A percentile compares a stretch with the other conserved stretches of the same genome.
phyloP scores from a whole-genome alignment of 1,139 yeast species.

The Pichia sp. region DNA sequence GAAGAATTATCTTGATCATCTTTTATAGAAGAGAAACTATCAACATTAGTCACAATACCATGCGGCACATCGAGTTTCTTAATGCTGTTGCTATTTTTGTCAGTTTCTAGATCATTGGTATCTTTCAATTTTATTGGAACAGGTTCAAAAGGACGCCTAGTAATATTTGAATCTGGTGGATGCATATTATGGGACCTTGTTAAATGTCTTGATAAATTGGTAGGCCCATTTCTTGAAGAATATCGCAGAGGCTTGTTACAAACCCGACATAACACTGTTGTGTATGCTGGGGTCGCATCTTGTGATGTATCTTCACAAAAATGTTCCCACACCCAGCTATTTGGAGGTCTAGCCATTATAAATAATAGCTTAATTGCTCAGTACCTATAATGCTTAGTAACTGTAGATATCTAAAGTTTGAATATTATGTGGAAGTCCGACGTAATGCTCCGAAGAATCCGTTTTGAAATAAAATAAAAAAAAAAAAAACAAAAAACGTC shows the following conservation, averaged over 20 bases:
- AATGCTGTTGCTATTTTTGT: not conserved
- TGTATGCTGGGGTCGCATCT: slow-evolving; percentile 3
- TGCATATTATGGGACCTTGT: slow-evolving; percentile 23
- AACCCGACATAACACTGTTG: slow-evolving; percentile 19
- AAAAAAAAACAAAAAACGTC: too few relatives aligned
- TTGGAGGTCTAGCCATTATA: slow-evolving; percentile 29
- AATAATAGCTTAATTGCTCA: not conserved
- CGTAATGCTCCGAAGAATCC: too few relatives aligned
- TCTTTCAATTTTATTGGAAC: not conserved
- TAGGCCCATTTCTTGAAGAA: slow-evolving; percentile 30
- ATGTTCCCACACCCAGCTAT: slow-evolving; percentile 31
- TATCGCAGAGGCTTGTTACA: slow-evolving; percentile 26
- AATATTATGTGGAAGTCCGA: too few relatives aligned
- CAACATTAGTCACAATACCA: too few relatives aligned
- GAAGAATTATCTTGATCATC: too few relatives aligned
- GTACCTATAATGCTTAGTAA: not conserved
- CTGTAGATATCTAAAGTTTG: too few relatives aligned
- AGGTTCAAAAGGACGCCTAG: slow-evolving; percentile 25
- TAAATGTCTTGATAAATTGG: slow-evolving; percentile 29
- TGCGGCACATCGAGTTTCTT: too few relatives aligned
- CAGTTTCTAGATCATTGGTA: not conserved
- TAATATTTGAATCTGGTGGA: slow-evolving; percentile 22
- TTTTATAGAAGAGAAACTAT: too few relatives aligned
- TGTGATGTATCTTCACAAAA: slow-evolving; percentile 14
- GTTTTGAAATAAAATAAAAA: too few relatives aligned